Percentiles rank a stretch among this genome's conserved stretches.
phyloP scores from a whole-genome alignment of 2,329 filamentous ascomycete species.

The Fusarium staphyleae region DNA sequence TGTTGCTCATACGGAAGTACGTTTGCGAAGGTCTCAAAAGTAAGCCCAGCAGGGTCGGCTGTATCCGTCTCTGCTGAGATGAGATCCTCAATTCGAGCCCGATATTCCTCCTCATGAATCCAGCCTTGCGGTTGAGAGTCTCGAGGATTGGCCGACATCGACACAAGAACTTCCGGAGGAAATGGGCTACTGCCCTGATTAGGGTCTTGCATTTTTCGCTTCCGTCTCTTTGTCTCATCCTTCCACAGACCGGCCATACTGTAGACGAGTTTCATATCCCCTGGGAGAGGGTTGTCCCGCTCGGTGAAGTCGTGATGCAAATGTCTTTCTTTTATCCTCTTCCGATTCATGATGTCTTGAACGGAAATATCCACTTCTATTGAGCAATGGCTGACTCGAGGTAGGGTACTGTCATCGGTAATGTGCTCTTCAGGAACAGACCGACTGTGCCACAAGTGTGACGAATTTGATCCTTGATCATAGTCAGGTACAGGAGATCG shows the following conservation, averaged over 20 bases:
- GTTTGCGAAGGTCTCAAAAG: slow-evolving; percentile 72
- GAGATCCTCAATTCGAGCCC: slow-evolving; percentile 68
- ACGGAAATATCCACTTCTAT: slow-evolving; percentile 91
- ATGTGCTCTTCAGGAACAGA: slow-evolving; percentile 63
- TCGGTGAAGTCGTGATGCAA: slow-evolving; percentile 91
- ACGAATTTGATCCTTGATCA: slow-evolving; percentile 63
- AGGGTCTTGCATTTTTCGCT: slow-evolving; percentile 70
- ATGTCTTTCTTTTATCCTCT: slow-evolving; percentile 74
- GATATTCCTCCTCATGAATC: slow-evolving; percentile 90
- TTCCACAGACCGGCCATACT: slow-evolving; percentile 96
- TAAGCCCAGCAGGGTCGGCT: slow-evolving; percentile 50
- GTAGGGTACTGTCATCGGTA: slow-evolving; percentile 68
- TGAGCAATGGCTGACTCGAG: slow-evolving; percentile 84
- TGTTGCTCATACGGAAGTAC: slow-evolving; percentile 58
- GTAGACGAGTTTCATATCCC: slow-evolving; percentile 82
- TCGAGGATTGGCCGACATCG: slow-evolving; percentile 85
- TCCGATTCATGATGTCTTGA: slow-evolving; percentile 85
- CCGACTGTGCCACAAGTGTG: slow-evolving; percentile 80
- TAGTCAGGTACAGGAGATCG: slow-evolving; percentile 76
- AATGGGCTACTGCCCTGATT: slow-evolving; percentile 77
- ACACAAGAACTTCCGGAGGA: slow-evolving; percentile 78
- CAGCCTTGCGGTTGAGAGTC: slow-evolving; percentile 78
- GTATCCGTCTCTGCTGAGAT: slow-evolving; percentile 67
- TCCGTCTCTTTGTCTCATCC: slow-evolving; percentile 83
- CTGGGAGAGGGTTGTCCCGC: slow-evolving; percentile 65